A percentile compares a stretch with the other conserved stretches of the same genome.
Evolutionary conservation across 1,284 basidiomycete species (phyloP).

Genomic region (Cryptococcus sp.): DNA sequence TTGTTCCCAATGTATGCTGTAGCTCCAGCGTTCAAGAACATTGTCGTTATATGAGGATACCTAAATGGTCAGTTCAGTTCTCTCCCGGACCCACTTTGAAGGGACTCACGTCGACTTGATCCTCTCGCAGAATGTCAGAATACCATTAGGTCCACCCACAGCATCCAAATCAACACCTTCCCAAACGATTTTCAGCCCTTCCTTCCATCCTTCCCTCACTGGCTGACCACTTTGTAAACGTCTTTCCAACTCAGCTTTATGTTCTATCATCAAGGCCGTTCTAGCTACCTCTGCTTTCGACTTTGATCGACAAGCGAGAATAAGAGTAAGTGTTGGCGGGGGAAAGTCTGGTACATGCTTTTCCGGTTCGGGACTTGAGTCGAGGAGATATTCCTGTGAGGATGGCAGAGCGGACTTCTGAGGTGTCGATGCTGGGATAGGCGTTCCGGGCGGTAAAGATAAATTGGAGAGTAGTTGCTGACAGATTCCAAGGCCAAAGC

Average conservation of each 20-base stretch:
- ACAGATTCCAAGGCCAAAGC: constrained; percentile 79
- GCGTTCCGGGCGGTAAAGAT: constrained; percentile 40
- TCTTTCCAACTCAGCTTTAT: constrained; percentile 52
- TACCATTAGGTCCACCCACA: constrained; percentile 54
- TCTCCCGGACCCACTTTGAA: not conserved
- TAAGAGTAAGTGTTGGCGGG: constrained; percentile 62
- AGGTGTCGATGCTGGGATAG: constrained; percentile 25
- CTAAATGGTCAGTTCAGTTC: constrained; percentile 46
- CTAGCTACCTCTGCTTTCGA: constrained; percentile 63
- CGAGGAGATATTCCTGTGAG: constrained; percentile 12
- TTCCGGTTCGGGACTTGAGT: constrained; percentile 34
- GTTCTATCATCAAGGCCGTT: constrained; percentile 54
- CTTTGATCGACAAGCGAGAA: constrained; percentile 73
- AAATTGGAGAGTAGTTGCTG: constrained; percentile 71
- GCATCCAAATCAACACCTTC: constrained; percentile 61
- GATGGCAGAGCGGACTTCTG: constrained; percentile 25
- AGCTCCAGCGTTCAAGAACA: constrained; percentile 78
- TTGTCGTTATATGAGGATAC: constrained; percentile 73
- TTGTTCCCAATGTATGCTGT: constrained; percentile 61
- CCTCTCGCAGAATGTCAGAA: constrained; percentile 61
- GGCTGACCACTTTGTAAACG: constrained; percentile 33
- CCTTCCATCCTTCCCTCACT: constrained; percentile 56
- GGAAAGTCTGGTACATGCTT: constrained; percentile 12
- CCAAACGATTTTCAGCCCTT: constrained; percentile 60
- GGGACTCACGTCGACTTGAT: constrained; percentile 49